These are phyloP conservation scores for Neofusicoccum umdonicola DNA, from an alignment of 2,329 filamentous ascomycete genomes.

Conservation along the genomic window DNA sequence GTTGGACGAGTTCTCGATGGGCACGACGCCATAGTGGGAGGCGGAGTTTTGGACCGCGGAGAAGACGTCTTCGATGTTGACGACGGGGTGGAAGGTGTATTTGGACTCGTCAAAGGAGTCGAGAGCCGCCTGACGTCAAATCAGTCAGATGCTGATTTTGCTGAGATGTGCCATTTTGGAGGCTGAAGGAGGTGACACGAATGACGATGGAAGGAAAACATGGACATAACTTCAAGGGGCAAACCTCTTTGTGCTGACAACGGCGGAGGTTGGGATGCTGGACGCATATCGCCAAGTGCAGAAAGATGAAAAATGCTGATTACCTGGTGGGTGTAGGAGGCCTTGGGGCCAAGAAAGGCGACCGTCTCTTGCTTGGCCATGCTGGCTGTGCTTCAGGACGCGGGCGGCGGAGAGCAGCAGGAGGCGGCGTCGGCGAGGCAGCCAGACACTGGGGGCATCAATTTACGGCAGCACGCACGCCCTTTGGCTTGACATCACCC, in stretches of 20 bases:
- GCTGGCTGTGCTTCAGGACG: background rate
- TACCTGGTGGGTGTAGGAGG: conserved; percentile 71
- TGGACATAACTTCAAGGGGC: background rate
- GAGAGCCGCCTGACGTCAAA: conserved; percentile 49
- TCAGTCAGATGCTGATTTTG: background rate
- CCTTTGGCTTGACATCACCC: background rate
- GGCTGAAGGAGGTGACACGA: background rate
- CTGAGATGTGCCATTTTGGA: background rate
- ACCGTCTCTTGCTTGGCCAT: conserved; percentile 31
- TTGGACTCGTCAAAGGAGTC: conserved; percentile 44
- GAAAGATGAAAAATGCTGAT: conserved; percentile 19
- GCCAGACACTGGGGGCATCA: background rate
- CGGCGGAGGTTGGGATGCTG: too few relatives aligned
- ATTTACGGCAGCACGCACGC: background rate
- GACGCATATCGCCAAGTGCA: background rate
- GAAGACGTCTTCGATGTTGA: conserved; percentile 68
- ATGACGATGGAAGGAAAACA: background rate
- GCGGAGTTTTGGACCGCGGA: conserved; percentile 66
- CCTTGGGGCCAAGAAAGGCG: conserved; percentile 62
- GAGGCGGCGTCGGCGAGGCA: background rate
- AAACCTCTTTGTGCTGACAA: too few relatives aligned
- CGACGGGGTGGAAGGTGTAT: conserved; percentile 41
- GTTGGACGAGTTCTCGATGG: conserved; percentile 95
- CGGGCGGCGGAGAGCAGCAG: background rate
- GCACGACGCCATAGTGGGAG: conserved; percentile 74